Base-by-base conservation (phyloP, 2,329 filamentous ascomycete genomes). In the Aspergillus costaricaensis region DNA sequence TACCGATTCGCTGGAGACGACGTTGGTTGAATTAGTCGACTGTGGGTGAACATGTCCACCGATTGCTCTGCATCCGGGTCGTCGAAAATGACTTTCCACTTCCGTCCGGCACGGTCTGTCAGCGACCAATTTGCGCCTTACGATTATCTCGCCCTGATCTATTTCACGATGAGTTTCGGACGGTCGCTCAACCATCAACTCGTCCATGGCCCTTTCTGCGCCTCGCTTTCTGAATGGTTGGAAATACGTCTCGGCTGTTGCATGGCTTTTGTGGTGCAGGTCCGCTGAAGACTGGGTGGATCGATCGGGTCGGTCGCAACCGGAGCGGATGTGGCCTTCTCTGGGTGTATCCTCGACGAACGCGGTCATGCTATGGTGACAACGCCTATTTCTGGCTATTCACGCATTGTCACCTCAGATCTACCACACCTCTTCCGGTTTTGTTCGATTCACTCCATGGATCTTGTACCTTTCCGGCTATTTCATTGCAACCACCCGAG, bases 221-320 rank as follows among this genome's bases (percentile, higher is more conserved):
- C 38, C 32, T 32, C 48, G 27, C 9, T 25, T 5, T 39, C 21
- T 9, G 53, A 21, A 48, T 50, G 36, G 4, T 59, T 43, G 52
- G 56, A 52, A 48, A 49, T 60, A 50, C 54, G 44, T 58, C 49
- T 39, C 47, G 25, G 43, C 57, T 55, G 52, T 60, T 49, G 23
- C 62, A 43, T 47, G 44, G 47, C 38, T 36, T 47, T 27, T 54
- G 52, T 51, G 57, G 38, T 57, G 51, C 32, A 55, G 39, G 49
- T 48, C 49, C 32, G 38, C 10, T 36, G 57, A 41, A 47, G 44
- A 27, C 17, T 23, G 41, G 39, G 39, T 53, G 44, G 47, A 30
- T 47, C 27, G 49, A 55, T 47, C 44, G 51, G 53, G 52, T 63
- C 66, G 67, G 64, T 67, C 65, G 65, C 67, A 67, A 65, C 59